Conservation (phyloP, 2,329 filamentous ascomycete genomes). For the Cladosporium sp. region DNA sequence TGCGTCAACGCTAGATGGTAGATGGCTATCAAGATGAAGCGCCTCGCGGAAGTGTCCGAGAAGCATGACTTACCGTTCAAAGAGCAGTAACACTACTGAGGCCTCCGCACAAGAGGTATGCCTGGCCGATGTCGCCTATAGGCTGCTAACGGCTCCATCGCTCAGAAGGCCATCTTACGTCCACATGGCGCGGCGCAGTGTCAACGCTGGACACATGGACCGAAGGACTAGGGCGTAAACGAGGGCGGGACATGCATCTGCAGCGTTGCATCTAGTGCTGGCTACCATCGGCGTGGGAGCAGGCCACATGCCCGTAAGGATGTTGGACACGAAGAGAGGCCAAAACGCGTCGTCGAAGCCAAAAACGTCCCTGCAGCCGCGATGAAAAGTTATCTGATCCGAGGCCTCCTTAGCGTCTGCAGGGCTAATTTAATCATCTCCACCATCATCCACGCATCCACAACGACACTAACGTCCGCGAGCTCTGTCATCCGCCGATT, state of each 20-base stretch:
- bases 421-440: background rate
- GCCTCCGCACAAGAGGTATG: background rate
- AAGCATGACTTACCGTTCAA: background rate
- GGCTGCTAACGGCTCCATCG: background rate
- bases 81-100: background rate
- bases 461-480: background rate
- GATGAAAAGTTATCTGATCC: slow-evolving; percentile 11
- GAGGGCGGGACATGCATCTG: slow-evolving; percentile 2
- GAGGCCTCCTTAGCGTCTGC: background rate
- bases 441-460: background rate
- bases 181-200: background rate
- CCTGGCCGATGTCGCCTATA: slow-evolving; percentile 8
- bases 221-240: background rate
- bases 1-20: background rate
- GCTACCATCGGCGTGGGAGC: background rate
- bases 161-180: background rate
- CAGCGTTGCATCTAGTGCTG: slow-evolving; percentile 1
- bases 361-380: background rate
- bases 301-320: background rate
- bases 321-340: background rate
- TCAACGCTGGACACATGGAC: background rate
- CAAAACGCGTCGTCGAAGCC: background rate
- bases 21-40: background rate
- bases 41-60: slow-evolving; percentile 1
- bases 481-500: background rate